A percentile compares a stretch with the other conserved stretches of the same genome.
Evolutionary conservation across 169 alveolate genomes (phyloP).

Genomic region (Pseudocohnilembus persalinus): DNA sequence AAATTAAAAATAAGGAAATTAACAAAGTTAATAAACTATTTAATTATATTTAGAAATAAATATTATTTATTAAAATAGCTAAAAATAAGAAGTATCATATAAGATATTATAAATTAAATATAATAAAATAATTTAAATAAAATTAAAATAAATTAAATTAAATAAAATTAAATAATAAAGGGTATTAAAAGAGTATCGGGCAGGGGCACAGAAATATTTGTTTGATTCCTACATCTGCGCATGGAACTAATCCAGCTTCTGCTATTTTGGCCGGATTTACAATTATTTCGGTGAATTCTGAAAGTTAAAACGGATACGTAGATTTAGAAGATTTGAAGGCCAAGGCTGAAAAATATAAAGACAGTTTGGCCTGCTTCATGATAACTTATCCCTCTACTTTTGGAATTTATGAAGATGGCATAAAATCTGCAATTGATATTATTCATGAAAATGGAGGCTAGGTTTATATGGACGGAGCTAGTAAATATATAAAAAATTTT

Average conservation of each 20-base stretch:
- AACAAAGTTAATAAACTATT: no score
- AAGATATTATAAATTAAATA: no score
- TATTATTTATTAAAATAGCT: neutral
- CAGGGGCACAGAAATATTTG: conserved; percentile 77
- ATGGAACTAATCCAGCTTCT: conserved; percentile 92
- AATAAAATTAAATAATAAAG: neutral
- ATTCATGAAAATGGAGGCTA: conserved; percentile 87
- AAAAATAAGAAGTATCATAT: no score
- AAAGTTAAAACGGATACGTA: conserved; percentile 70
- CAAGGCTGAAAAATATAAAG: conserved; percentile 73
- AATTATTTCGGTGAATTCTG: conserved; percentile 75
- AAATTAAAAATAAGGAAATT: no score
- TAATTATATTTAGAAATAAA: neutral
- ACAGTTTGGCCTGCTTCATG: conserved; percentile 73
- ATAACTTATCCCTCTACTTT: conserved; percentile 90
- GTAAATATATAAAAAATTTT: neutral
- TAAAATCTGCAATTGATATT: conserved; percentile 65
- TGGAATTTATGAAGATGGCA: conserved; percentile 85
- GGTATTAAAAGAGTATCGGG: conserved; percentile 70
- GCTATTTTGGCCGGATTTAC: conserved; percentile 85
- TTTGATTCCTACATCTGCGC: conserved; percentile 88
- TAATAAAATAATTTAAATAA: no score
- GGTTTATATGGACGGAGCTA: conserved; percentile 93
- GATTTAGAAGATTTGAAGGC: conserved; percentile 70
- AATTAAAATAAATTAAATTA: no score